Percentiles rank a stretch among this genome's conserved stretches.
Conservation (phyloP, 2,329 filamentous ascomycete species). For the Epichloe gansuensis region DNA sequence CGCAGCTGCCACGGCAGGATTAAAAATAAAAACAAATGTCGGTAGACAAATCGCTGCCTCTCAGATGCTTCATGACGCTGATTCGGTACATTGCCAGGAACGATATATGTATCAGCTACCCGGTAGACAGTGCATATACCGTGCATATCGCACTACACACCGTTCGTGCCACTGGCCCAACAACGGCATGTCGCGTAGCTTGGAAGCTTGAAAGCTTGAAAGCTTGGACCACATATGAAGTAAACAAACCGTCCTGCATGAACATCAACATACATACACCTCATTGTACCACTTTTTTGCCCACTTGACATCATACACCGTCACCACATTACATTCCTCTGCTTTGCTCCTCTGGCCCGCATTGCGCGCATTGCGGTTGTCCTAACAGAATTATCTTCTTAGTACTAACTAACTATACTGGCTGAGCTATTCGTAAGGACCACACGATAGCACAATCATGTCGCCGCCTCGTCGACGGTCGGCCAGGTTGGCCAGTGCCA, state of each 20-base stretch:
- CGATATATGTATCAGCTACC: neutral
- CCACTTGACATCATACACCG: constrained; percentile 9
- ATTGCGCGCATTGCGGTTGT: constrained; percentile 4
- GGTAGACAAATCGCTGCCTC: no score
- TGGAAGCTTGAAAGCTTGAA: neutral
- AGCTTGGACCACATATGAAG: constrained; percentile 7
- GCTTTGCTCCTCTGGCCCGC: constrained; percentile 1
- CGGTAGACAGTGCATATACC: neutral
- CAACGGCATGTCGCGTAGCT: neutral
- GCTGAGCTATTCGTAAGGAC: neutral
- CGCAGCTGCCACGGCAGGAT: no score
- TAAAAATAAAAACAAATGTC: no score
- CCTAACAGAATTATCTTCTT: neutral
- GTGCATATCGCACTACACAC: neutral
- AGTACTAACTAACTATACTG: neutral
- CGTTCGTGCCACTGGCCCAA: neutral
- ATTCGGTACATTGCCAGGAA: no score
- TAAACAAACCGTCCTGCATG: constrained; percentile 15
- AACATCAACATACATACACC: constrained; percentile 6
- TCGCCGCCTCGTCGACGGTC: constrained; percentile 32
- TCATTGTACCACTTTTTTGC: neutral
- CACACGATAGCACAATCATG: constrained; percentile 17
- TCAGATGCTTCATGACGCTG: no score
- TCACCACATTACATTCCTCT: constrained; percentile 6
- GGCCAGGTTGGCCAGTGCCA: constrained; percentile 29